Evolutionary conservation across 106 monocot species (phyloP).

Genomic region (Dendrobium officinale): DNA sequence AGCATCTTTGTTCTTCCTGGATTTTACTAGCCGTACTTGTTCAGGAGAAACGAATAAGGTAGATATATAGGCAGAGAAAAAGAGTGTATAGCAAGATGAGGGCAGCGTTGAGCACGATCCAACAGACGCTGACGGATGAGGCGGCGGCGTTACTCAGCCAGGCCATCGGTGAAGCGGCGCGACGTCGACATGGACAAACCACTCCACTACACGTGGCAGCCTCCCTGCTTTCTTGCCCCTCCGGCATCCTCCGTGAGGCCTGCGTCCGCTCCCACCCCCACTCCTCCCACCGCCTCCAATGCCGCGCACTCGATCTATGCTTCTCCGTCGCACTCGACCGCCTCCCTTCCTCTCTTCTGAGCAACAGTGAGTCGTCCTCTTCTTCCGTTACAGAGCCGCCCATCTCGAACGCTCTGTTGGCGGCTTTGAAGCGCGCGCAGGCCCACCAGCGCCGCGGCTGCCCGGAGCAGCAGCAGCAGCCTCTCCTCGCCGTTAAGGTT

Average conservation of each 20-base stretch:
- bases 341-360: constrained; percentile 24
- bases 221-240: constrained; percentile 43
- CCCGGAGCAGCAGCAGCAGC: constrained; percentile 71
- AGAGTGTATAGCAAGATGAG: constrained; percentile 23
- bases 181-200: constrained; percentile 55
- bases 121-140: constrained; percentile 64
- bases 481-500: constrained; percentile 74
- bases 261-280: constrained; percentile 54
- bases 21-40: too few species aligned
- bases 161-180: constrained; percentile 45
- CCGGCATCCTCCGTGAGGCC: constrained; percentile 49
- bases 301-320: constrained; percentile 89
- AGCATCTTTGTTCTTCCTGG: too few species aligned
- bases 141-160: constrained; percentile 38
- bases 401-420: constrained; percentile 79
- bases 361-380: not conserved
- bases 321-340: constrained; percentile 89
- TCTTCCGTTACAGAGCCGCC: constrained; percentile 25
- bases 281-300: constrained; percentile 63
- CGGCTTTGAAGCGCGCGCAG: constrained; percentile 86
- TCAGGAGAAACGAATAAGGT: too few species aligned
- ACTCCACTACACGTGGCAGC: constrained; percentile 78
- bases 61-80: not conserved
- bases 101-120: constrained; percentile 47
- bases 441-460: constrained; percentile 68